Percentiles rank a stretch among this genome's conserved stretches.
Conservation (phyloP, 2,329 filamentous ascomycete species). For the Periconia digitata region DNA sequence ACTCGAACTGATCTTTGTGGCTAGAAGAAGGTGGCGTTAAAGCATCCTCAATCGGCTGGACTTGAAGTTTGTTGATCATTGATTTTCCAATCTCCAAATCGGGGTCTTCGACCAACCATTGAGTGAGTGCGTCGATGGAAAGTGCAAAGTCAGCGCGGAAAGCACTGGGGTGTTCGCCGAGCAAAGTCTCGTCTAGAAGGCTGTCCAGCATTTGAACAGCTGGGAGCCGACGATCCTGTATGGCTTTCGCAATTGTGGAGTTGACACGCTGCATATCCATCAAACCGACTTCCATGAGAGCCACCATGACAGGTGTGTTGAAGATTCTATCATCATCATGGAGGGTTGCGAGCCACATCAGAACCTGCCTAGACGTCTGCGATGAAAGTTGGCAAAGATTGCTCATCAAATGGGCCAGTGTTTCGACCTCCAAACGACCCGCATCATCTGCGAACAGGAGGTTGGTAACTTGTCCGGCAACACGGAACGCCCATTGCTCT, state of each 20-base stretch:
- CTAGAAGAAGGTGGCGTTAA: slow-evolving; percentile 59
- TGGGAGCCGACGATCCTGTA: slow-evolving; percentile 69
- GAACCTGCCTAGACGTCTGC: slow-evolving; percentile 56
- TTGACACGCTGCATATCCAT: slow-evolving; percentile 62
- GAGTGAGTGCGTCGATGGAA: slow-evolving; percentile 77
- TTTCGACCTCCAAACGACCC: slow-evolving; percentile 62
- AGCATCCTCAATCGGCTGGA: slow-evolving; percentile 56
- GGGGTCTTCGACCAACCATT: slow-evolving; percentile 77
- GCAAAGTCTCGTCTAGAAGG: slow-evolving; percentile 75
- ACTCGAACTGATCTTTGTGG: slow-evolving; percentile 83
- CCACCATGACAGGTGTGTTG: slow-evolving; percentile 62
- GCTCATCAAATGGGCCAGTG: slow-evolving; percentile 62
- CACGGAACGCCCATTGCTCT: slow-evolving; percentile 58
- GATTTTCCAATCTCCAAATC: slow-evolving; percentile 66
- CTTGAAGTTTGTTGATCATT: slow-evolving; percentile 67
- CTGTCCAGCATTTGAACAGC: slow-evolving; percentile 80
- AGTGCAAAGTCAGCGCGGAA: slow-evolving; percentile 83
- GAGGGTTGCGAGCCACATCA: slow-evolving; percentile 52
- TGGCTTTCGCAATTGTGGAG: slow-evolving; percentile 69
- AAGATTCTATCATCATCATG: slow-evolving; percentile 63
- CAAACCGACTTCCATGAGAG: slow-evolving; percentile 61
- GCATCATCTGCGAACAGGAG: slow-evolving; percentile 59
- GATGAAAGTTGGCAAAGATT: slow-evolving; percentile 65
- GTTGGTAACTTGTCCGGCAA: slow-evolving; percentile 59
- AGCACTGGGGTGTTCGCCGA: slow-evolving; percentile 75